phyloP scores from a whole-genome alignment of 2,329 filamentous ascomycete species.

The Magnaporthiopsis poae region DNA sequence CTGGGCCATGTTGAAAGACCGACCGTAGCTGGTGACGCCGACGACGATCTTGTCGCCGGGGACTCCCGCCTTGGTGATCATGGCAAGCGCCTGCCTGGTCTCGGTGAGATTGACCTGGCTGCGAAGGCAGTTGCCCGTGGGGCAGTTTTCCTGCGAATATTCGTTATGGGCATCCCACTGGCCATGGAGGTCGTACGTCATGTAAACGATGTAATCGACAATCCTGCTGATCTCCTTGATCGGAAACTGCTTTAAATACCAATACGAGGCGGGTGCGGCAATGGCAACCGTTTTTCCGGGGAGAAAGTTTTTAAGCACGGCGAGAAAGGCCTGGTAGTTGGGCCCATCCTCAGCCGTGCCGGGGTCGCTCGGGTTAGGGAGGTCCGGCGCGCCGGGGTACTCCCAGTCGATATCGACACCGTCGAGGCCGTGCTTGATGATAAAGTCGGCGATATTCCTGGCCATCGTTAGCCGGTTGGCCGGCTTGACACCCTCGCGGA shows the following conservation, averaged over 20 bases:
- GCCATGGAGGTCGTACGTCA: constrained; percentile 28
- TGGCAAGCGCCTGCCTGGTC: constrained; percentile 18
- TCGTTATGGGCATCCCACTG: constrained; percentile 20
- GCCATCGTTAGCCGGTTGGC: constrained; percentile 10
- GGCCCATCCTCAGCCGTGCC: constrained; percentile 17
- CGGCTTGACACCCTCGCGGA: constrained; percentile 19
- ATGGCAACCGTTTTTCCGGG: constrained; percentile 17
- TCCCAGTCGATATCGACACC: constrained; percentile 13
- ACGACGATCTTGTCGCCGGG: constrained; percentile 22
- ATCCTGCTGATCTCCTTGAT: constrained; percentile 19
- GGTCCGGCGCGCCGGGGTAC: constrained; percentile 12
- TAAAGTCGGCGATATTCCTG: constrained; percentile 6
- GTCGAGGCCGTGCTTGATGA: constrained; percentile 9
- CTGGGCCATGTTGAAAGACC: constrained; percentile 24
- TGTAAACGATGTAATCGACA: constrained; percentile 25
- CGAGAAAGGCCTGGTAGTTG: constrained; percentile 23
- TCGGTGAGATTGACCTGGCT: constrained; percentile 26
- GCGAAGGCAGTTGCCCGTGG: constrained; percentile 24
- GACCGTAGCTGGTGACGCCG: constrained; percentile 26
- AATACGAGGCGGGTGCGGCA: constrained; percentile 21
- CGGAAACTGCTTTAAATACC: constrained; percentile 24
- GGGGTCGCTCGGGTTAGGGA: constrained; percentile 7
- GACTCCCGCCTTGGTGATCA: constrained; percentile 27
- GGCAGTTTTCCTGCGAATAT: constrained; percentile 14
- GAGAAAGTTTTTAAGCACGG: constrained; percentile 15